Evolutionary conservation across 2,329 filamentous ascomycete genomes (phyloP).

Genomic region (Epichloe amarillans): DNA sequence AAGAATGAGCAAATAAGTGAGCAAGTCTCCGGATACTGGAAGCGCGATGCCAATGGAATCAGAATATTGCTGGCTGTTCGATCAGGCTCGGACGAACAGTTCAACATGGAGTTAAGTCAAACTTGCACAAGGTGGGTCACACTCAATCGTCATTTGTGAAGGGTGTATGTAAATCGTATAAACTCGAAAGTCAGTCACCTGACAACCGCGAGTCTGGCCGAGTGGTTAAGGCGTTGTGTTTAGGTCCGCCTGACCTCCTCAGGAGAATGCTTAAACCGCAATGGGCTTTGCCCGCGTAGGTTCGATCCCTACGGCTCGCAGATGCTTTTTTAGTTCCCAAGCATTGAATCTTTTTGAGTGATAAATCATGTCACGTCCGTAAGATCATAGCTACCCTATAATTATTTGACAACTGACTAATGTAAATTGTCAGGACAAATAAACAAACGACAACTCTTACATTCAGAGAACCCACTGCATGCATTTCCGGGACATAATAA

Average conservation of each 20-base stretch:
- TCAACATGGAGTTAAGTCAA: neutral
- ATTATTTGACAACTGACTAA: no score
- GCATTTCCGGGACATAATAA: no score
- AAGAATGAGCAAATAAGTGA: no score
- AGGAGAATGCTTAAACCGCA: slow-evolving; percentile 21
- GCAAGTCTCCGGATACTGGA: no score
- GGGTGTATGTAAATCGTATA: neutral
- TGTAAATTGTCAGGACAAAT: no score
- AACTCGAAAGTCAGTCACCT: neutral
- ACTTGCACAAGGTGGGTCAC: neutral
- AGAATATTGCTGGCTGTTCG: neutral
- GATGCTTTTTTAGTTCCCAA: neutral
- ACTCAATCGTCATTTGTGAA: no score
- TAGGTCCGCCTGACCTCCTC: slow-evolving; percentile 22
- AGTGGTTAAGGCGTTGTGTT: slow-evolving; percentile 46
- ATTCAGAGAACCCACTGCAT: no score
- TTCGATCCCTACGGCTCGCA: slow-evolving; percentile 39
- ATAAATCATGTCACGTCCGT: no score
- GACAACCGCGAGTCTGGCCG: slow-evolving; percentile 30
- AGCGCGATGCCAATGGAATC: neutral
- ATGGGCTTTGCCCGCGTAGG: slow-evolving; percentile 32
- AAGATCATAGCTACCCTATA: no score
- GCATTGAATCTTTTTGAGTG: neutral
- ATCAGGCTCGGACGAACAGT: neutral
- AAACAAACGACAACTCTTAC: no score